A percentile compares a stretch with the other conserved stretches of the same genome.
Evolutionary conservation across 2,329 filamentous ascomycete species (phyloP).

Genomic region (Aspergillus novofumigatus): DNA sequence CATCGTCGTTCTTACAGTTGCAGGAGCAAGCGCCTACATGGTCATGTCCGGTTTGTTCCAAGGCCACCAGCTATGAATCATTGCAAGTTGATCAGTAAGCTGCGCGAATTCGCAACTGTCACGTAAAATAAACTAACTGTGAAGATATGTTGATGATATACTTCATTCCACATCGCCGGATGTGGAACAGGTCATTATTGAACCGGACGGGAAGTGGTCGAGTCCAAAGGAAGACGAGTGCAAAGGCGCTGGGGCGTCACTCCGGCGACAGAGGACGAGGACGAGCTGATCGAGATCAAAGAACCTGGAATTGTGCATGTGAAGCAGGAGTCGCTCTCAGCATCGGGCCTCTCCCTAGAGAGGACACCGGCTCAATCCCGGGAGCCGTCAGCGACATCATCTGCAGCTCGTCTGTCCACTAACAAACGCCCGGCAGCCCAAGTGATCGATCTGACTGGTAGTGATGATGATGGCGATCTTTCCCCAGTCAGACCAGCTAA

Average conservation of each 20-base stretch:
- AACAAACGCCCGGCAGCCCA: conserved; percentile 46
- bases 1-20: conserved; percentile 82
- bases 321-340: conserved; percentile 32
- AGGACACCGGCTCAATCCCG: conserved; percentile 32
- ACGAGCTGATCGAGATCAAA: conserved; percentile 50
- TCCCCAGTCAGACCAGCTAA: conserved; percentile 36
- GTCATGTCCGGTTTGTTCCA: conserved; percentile 93
- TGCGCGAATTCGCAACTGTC: neutral
- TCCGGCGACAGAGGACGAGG: conserved; percentile 42
- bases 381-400: conserved; percentile 38
- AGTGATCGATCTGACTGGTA: conserved; percentile 54
- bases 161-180: conserved; percentile 66
- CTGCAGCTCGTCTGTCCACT: conserved; percentile 30
- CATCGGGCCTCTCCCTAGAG: conserved; percentile 24
- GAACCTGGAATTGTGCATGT: conserved; percentile 33
- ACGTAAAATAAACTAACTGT: conserved; percentile 7
- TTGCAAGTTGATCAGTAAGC: conserved; percentile 82
- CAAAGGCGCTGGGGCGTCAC: conserved; percentile 35
- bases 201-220: conserved; percentile 79
- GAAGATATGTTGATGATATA: conserved; percentile 82
- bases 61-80: conserved; percentile 71
- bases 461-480: conserved; percentile 49
- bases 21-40: conserved; percentile 96
- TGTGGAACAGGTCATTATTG: conserved; percentile 81
- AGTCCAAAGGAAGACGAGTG: conserved; percentile 42